Percentiles rank a stretch among this genome's conserved stretches.
phyloP scores from a whole-genome alignment of 768 basidiomycete genomes.

The Boletus sensibilis region DNA sequence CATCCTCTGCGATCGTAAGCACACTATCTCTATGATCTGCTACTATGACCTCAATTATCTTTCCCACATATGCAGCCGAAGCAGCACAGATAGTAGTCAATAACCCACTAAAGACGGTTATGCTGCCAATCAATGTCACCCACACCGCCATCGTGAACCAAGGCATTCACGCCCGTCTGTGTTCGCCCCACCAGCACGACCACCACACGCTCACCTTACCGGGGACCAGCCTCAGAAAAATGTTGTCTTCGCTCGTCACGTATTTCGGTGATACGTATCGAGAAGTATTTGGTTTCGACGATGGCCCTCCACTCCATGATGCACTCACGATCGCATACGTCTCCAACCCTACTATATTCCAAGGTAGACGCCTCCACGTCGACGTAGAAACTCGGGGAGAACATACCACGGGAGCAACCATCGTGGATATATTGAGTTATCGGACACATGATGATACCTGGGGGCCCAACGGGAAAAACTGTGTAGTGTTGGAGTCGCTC shows the following conservation, averaged over 20 bases:
- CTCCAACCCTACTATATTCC: conserved; percentile 65
- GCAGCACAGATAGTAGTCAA: conserved; percentile 81
- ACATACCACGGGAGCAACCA: conserved; percentile 72
- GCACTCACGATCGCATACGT: conserved; percentile 80
- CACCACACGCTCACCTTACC: conserved; percentile 17
- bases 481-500: conserved; percentile 62
- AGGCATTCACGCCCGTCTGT: conserved; percentile 50
- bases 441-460: conserved; percentile 58
- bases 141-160: conserved; percentile 78
- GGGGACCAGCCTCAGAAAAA: conserved; percentile 57
- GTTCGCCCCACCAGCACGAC: conserved; percentile 41
- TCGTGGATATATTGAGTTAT: conserved; percentile 77
- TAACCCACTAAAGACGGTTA: conserved; percentile 61
- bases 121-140: conserved; percentile 88
- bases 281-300: conserved; percentile 73
- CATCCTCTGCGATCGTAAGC: conserved; percentile 77
- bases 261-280: conserved; percentile 76
- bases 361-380: conserved; percentile 62
- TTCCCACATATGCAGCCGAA: conserved; percentile 51
- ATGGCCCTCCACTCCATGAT: conserved; percentile 88
- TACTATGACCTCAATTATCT: background rate
- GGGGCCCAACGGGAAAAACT: conserved; percentile 75
- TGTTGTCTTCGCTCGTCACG: conserved; percentile 68
- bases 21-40: background rate
- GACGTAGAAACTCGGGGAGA: conserved; percentile 75